Evolutionary conservation across 73 alveolate species (phyloP), one percentile per base, ranked within the genome.

Genomic region (Paramecium caudatum): DNA sequence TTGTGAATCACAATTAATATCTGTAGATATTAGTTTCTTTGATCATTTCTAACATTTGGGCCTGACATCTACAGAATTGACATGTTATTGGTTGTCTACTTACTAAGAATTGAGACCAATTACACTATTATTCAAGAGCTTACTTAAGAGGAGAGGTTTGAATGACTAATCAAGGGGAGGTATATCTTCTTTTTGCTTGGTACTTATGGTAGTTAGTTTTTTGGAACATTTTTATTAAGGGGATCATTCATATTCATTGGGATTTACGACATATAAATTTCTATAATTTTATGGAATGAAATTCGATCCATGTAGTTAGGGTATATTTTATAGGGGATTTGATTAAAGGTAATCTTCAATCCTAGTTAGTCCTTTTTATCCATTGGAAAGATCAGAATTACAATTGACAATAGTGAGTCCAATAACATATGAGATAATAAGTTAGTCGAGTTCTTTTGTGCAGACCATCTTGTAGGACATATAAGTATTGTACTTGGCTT

Each of bases 21-120:
- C 30, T 36, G 93, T 86, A 4, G 93, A 86, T 63, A 86, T 86
- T n/a, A 86, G 86, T 30, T 70, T 86, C 34, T 62, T 70, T 65
- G 47, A 70, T 41, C 47, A 49, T 43, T 48, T 63, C 33, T n/a
- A 37, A 12, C 93, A 86, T 46, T 62, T 37, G 74, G 93, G 93
- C 21, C 46, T 37, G 70, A 46, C 15, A 49, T 62, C 90, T 12
- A 86, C 93, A 13, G 93, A 86, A 15, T 46, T 62, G 21, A 78
- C 80, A 5, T 43, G 43, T 2, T 43, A 50, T 36, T 86, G 87
- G 93, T 23, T 86, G 33, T 5, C 43, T 12, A 46, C 36, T 15
- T 86, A 86, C 19, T 74, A 74, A 21, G 88, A 74, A 10, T 16
- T 74, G 10, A 74, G 55, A 43, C 13, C 88, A 2, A 8, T 74